Conservation (phyloP, 495 filamentous ascomycete species). For the Sabuloglossum arenarium region DNA sequence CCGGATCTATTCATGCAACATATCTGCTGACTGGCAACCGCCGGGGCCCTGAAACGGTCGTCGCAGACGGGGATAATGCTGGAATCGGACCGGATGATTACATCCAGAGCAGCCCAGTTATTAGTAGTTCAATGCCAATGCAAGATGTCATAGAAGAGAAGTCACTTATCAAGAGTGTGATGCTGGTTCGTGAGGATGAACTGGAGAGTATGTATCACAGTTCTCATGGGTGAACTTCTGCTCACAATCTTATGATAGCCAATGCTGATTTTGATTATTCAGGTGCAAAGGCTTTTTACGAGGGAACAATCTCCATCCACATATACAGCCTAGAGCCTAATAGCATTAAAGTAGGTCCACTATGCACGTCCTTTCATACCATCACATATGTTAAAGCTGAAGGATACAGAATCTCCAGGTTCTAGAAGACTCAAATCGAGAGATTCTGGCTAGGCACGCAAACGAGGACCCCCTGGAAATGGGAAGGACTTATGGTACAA, state of each 20-base stretch:
- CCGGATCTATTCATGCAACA: slow-evolving; percentile 59
- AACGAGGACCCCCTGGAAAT: slow-evolving; percentile 41
- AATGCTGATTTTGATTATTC: background rate
- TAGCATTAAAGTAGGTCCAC: slow-evolving; percentile 32
- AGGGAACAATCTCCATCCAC: slow-evolving; percentile 54
- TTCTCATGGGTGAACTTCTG: background rate
- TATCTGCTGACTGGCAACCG: slow-evolving; percentile 59
- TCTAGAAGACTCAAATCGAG: slow-evolving; percentile 43
- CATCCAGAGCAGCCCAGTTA: slow-evolving; percentile 51
- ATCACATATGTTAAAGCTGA: background rate
- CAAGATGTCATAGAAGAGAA: slow-evolving; percentile 23
- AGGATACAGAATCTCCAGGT: slow-evolving; percentile 39
- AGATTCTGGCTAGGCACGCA: slow-evolving; percentile 28
- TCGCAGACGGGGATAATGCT: slow-evolving; percentile 16
- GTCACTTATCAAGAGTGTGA: slow-evolving; percentile 32
- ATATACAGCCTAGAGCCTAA: slow-evolving; percentile 68
- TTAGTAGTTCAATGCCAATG: slow-evolving; percentile 35
- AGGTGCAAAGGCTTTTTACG: slow-evolving; percentile 50
- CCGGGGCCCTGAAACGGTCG: slow-evolving; percentile 1
- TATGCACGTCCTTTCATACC: background rate
- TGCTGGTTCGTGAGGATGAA: slow-evolving; percentile 62
- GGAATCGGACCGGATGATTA: slow-evolving; percentile 44
- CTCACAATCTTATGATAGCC: background rate
- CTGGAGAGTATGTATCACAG: slow-evolving; percentile 37
- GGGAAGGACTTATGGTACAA: slow-evolving; percentile 43